Evolutionary conservation across 2,329 filamentous ascomycete species (phyloP).

Genomic region (Plectosphaerella cucumerina): DNA sequence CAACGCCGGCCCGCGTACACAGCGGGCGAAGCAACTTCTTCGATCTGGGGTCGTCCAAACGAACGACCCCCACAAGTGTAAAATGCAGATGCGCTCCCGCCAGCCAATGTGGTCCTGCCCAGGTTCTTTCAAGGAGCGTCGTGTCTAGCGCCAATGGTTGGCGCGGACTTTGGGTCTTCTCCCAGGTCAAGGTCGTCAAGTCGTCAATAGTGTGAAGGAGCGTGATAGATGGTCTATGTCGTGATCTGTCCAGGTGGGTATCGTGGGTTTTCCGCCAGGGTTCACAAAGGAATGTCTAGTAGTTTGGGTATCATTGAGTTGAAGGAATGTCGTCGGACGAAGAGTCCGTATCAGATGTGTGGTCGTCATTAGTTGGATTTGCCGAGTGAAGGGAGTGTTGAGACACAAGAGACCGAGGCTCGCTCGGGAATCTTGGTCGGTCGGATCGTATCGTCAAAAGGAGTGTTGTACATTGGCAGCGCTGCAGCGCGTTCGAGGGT

Average conservation of each 20-base stretch:
- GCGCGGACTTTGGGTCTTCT: not conserved
- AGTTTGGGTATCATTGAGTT: not conserved
- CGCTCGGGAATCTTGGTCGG: constrained; percentile 16
- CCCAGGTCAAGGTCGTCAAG: constrained; percentile 2
- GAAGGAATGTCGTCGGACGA: not conserved
- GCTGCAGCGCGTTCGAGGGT: constrained; percentile 22
- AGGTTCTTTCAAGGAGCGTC: constrained; percentile 1
- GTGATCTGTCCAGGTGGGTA: constrained; percentile 1
- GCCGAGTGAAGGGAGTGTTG: constrained; percentile 10
- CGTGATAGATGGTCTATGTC: not conserved
- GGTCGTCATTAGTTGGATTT: not conserved
- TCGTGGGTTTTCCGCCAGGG: not conserved
- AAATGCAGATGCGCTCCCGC: constrained; percentile 49
- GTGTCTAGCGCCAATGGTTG: constrained; percentile 8
- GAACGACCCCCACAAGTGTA: constrained; percentile 10
- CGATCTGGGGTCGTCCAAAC: not conserved
- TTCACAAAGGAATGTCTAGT: not conserved
- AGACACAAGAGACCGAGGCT: constrained; percentile 5
- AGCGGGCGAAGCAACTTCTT: too few species aligned
- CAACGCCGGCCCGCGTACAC: not conserved
- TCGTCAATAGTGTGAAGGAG: not conserved
- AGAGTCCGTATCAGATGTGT: not conserved
- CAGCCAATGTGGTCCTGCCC: constrained; percentile 11
- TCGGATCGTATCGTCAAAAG: constrained; percentile 20
- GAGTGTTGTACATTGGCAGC: constrained; percentile 27